phyloP scores from a whole-genome alignment of 257 asterid genomes.

The Lithospermum erythrorhizon region DNA sequence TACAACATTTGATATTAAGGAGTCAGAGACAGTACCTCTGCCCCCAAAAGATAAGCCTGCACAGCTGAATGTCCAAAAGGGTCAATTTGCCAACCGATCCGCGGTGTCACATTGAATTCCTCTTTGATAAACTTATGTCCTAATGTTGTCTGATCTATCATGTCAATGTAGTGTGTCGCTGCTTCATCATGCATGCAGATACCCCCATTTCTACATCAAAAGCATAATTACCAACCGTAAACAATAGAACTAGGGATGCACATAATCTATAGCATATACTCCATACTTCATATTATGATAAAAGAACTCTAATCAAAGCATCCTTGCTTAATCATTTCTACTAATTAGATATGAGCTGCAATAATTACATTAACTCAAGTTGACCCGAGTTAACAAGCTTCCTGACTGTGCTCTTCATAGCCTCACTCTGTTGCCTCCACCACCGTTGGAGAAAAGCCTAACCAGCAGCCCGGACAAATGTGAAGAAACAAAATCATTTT shows the following conservation, averaged over 20 bases:
- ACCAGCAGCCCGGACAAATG: neutral
- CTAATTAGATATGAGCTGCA: neutral
- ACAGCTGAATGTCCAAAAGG: constrained; percentile 98
- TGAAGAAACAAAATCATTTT: no score
- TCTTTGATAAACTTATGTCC: constrained; percentile 75
- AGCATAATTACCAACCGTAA: constrained; percentile 1
- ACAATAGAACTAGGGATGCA: neutral
- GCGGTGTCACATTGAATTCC: constrained; percentile 73
- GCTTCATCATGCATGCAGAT: constrained; percentile 99
- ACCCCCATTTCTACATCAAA: constrained; percentile 76
- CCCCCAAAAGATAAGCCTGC: constrained; percentile 94
- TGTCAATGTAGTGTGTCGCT: constrained; percentile 82
- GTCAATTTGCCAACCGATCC: constrained; percentile 98
- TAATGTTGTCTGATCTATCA: constrained; percentile 95
- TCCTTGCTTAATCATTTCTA: neutral
- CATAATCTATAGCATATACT: neutral
- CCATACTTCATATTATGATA: neutral
- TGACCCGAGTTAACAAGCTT: constrained; percentile 67
- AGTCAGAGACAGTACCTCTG: constrained; percentile 47
- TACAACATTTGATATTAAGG: neutral
- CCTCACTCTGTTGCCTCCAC: constrained; percentile 81
- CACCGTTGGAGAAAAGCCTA: constrained; percentile 99
- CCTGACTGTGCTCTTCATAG: constrained; percentile 44
- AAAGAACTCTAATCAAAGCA: neutral
- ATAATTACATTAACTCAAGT: constrained; percentile 79